Evolutionary conservation across 345 rosid species (phyloP), one percentile per base, ranked within the genome.

Genomic region (Xanthoceras sorbifolium): DNA sequence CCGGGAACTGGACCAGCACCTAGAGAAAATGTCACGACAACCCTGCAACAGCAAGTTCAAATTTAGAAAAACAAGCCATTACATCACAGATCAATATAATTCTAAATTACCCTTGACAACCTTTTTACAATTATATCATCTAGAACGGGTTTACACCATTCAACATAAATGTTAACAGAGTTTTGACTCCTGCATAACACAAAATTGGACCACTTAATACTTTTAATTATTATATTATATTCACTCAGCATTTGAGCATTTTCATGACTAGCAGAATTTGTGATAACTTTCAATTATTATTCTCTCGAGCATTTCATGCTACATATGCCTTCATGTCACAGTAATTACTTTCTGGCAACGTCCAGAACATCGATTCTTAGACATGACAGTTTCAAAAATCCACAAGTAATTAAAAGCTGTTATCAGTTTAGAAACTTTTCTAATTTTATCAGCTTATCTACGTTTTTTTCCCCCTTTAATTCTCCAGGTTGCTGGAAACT

Each of bases 1-100:
- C 94, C 78, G 67, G 98, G 99, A 74, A 95, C 97, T 63, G 98
- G 98, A 82, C 98, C 99, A 75, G 96, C 98, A 80, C 97, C 98
- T 18, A 89, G 81, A 46, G 98, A 83, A 85, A 89, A 95, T 60
- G 89, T 77, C 76, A 90, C 81, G 78, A 95, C 98, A 86, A 89
- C 84, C 90, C 98, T 95, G 94, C 89, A 86, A 57, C 42, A 74
- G 59, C 66, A 69, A 69, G 23, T 48, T 61, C 23, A 22, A 12
- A 23, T 32, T 65, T 54, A 60, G 42, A 62, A 70, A 64, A 78
- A 52, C 68, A 59, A 26, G 38, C 32, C 61, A 72, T 44, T 32
- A 42, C n/a, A 71, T 28, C 28, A 25, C 57, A 36, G 11, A 36
- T 66, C 20, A 71, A 73, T 15, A 28, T n/a, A 32, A 42, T 73